These are phyloP conservation scores for Lentinula boryana DNA, from an alignment of 768 basidiomycete genomes.

Conservation along the genomic window DNA sequence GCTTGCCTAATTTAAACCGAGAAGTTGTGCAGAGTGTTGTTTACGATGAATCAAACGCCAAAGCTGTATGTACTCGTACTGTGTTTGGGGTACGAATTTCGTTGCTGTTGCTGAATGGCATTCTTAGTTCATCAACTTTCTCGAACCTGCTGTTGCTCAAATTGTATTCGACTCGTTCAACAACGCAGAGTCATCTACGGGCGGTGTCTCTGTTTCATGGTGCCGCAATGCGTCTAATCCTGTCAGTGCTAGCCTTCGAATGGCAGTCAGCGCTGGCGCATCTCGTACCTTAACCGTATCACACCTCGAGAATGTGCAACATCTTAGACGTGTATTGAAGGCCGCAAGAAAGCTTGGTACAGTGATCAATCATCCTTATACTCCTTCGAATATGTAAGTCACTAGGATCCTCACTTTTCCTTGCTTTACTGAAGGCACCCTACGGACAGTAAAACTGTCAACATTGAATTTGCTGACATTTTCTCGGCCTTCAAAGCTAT, in stretches of 20 bases:
- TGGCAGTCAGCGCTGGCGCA: not conserved
- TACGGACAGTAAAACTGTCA: not conserved
- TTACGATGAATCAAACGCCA: not conserved
- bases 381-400: not conserved
- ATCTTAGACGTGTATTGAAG: not conserved
- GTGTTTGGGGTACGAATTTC: not conserved
- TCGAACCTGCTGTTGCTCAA: slow-evolving; percentile 1
- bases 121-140: slow-evolving; percentile 1
- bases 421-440: too few relatives aligned
- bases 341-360: not conserved
- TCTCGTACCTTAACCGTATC: slow-evolving; percentile 1
- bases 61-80: not conserved
- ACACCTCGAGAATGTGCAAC: not conserved
- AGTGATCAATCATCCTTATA: not conserved
- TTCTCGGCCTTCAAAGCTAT: not conserved
- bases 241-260: not conserved
- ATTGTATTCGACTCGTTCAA: not conserved
- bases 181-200: not conserved
- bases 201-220: not conserved
- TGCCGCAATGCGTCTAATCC: not conserved
- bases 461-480: slow-evolving; percentile 1
- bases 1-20: not conserved
- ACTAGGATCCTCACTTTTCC: not conserved
- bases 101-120: not conserved
- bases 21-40: not conserved